Evolutionary conservation across 352 stramenopile genomes (phyloP).

Genomic region (Peronospora tabacina): DNA sequence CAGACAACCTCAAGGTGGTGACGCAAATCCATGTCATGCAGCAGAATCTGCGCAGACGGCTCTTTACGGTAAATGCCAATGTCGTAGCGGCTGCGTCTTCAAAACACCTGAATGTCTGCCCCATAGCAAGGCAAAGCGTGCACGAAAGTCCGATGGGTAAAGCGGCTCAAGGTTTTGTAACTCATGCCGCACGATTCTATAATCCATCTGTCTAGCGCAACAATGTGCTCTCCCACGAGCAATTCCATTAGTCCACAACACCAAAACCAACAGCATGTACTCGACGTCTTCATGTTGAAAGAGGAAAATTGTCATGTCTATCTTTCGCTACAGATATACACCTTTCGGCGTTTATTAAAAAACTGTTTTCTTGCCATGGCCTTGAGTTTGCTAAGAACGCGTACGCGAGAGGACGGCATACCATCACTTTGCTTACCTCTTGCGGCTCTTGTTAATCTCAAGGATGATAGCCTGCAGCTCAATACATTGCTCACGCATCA

Average conservation of each 20-base stretch:
- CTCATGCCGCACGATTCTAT: too few relatives aligned
- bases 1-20: conserved; percentile 45
- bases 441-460: conserved; percentile 86
- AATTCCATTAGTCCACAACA: not conserved
- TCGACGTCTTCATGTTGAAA: conserved; percentile 26
- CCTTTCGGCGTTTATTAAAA: conserved; percentile 27
- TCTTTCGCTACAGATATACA: conserved; percentile 33
- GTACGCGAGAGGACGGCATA: conserved; percentile 9
- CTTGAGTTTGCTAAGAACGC: not conserved
- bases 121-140: conserved; percentile 12
- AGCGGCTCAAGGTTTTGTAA: too few relatives aligned
- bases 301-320: conserved; percentile 17
- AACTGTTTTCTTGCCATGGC: conserved; percentile 12
- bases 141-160: conserved; percentile 13
- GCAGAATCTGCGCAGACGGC: conserved; percentile 14
- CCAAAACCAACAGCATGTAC: not conserved
- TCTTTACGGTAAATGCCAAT: not conserved
- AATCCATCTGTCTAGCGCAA: too few relatives aligned
- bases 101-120: not conserved
- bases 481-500: conserved; percentile 86
- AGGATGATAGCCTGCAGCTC: conserved; percentile 84
- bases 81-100: not conserved
- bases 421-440: conserved; percentile 41
- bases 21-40: conserved; percentile 65
- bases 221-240: not conserved